phyloP scores from a whole-genome alignment of 179 eudicot species.

The Spergularia azorica region DNA sequence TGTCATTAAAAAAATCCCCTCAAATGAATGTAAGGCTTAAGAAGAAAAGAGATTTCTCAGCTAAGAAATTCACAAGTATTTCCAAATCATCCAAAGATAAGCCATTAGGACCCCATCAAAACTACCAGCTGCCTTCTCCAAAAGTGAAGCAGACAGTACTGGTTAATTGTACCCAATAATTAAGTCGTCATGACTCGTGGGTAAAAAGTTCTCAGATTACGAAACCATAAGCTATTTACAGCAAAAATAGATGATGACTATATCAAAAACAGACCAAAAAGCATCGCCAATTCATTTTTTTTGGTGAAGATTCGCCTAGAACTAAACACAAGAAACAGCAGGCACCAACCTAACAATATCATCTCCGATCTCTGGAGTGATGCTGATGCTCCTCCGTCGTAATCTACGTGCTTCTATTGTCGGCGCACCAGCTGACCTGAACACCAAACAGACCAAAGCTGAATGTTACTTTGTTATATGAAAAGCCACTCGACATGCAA shows the following conservation, averaged over 20 bases:
- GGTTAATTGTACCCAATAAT: too few relatives aligned
- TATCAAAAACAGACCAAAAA: background rate
- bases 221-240: conserved; percentile 3
- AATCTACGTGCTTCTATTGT: conserved; percentile 69
- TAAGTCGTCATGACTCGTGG: background rate
- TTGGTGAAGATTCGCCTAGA: background rate
- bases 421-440: conserved; percentile 86
- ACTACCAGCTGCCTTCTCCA: too few relatives aligned
- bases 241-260: background rate
- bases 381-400: conserved; percentile 95
- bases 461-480: background rate
- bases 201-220: background rate
- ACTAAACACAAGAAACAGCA: conserved; percentile 6
- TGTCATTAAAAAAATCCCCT: too few relatives aligned
- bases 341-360: conserved; percentile 88
- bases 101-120: too few relatives aligned
- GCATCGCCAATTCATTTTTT: background rate
- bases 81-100: too few relatives aligned
- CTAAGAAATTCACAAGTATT: too few relatives aligned
- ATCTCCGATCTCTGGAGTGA: conserved; percentile 98
- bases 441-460: conserved; percentile 16
- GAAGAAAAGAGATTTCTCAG: too few relatives aligned
- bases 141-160: too few relatives aligned
- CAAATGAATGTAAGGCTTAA: too few relatives aligned
- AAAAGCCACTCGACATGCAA: background rate